Conservation (phyloP, 257 asterid species). For the Lavandula angustifolia region DNA sequence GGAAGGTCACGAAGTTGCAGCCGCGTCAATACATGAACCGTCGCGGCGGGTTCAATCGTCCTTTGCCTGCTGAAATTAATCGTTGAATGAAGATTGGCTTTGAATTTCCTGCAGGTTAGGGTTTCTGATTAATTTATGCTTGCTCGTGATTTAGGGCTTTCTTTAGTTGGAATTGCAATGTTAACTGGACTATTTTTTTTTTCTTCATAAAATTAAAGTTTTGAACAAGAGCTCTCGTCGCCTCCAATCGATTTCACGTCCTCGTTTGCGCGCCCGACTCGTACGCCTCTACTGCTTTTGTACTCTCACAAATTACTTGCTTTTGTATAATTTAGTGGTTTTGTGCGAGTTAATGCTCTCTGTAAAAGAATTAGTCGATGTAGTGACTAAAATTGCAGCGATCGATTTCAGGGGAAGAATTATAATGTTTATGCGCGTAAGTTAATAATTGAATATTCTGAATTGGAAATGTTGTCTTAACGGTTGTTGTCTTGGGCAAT, state of each 20-base stretch:
- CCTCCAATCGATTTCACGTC: conserved; percentile 65
- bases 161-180: too few species aligned
- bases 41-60: conserved; percentile 99
- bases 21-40: conserved; percentile 99
- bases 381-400: not conserved
- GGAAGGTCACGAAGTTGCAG: conserved; percentile 94
- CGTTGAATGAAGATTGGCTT: conserved; percentile 46
- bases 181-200: too few species aligned
- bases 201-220: too few species aligned
- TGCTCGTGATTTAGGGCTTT: too few species aligned
- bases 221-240: conserved; percentile 39
- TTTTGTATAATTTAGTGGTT: not conserved
- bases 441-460: not conserved
- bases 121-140: conserved; percentile 19
- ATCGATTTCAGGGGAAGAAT: not conserved
- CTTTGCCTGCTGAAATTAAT: conserved; percentile 83
- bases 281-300: conserved; percentile 30
- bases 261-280: conserved; percentile 92
- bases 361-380: not conserved
- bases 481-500: not conserved
- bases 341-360: not conserved
- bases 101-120: conserved; percentile 45
- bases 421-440: not conserved
- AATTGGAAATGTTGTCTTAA: not conserved
- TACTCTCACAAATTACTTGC: conserved; percentile 1